These are phyloP conservation scores for Pseudogymnoascus sp. DNA, from an alignment of 2,329 filamentous ascomycete species.

Conservation along the genomic window DNA sequence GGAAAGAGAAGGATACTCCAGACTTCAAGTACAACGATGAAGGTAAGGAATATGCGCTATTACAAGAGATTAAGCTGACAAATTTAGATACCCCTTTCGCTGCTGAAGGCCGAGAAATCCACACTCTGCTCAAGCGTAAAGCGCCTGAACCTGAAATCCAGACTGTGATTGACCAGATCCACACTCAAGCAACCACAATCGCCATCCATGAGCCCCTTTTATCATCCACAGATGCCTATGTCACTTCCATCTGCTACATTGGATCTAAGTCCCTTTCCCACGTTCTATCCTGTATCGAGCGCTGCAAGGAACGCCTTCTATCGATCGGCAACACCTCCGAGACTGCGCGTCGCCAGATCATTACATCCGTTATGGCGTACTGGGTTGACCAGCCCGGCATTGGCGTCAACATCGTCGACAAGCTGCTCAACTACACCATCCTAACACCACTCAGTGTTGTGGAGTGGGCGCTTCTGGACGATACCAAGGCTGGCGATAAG, in stretches of 20 bases:
- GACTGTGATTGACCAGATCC: slow-evolving; percentile 70
- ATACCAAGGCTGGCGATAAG: slow-evolving; percentile 52
- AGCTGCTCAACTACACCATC: slow-evolving; percentile 95
- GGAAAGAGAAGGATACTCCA: slow-evolving; percentile 91
- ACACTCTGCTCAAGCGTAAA: slow-evolving; percentile 74
- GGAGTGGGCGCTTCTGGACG: slow-evolving; percentile 75
- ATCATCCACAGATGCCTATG: slow-evolving; percentile 85
- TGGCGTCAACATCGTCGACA: slow-evolving; percentile 88
- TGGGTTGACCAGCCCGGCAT: slow-evolving; percentile 91
- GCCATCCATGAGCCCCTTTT: slow-evolving; percentile 69
- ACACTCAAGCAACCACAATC: slow-evolving; percentile 64
- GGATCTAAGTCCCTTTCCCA: slow-evolving; percentile 95
- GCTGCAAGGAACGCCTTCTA: slow-evolving; percentile 81
- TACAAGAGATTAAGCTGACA: slow-evolving; percentile 12
- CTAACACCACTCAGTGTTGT: slow-evolving; percentile 78
- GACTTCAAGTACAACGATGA: slow-evolving; percentile 84
- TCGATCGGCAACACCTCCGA: slow-evolving; percentile 70
- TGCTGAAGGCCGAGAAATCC: slow-evolving; percentile 74
- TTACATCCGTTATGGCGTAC: slow-evolving; percentile 83
- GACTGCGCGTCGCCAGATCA: slow-evolving; percentile 76
- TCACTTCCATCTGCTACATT: slow-evolving; percentile 87
- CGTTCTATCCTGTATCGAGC: slow-evolving; percentile 90
- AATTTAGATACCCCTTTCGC: slow-evolving; percentile 64
- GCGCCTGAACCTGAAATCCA: slow-evolving; percentile 82
- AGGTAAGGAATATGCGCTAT: slow-evolving; percentile 42